phyloP scores from a whole-genome alignment of 768 basidiomycete species.

The Mycena chlorophos region DNA sequence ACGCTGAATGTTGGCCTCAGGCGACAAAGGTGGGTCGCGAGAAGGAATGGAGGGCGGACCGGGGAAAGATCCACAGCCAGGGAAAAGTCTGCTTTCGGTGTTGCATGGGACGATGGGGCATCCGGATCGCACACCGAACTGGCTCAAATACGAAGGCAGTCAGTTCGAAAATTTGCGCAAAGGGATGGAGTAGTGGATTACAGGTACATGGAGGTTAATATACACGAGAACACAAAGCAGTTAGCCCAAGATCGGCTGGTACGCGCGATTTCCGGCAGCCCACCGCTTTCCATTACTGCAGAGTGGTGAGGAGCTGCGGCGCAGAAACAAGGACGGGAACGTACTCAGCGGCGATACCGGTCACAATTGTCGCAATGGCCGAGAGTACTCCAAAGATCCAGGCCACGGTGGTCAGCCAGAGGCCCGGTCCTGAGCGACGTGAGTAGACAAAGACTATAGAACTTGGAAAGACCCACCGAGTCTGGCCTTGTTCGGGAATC shows the following conservation, averaged over 20 bases:
- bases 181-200: slow-evolving; percentile 52
- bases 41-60: slow-evolving; percentile 73
- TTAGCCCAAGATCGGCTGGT: slow-evolving; percentile 41
- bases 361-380: slow-evolving; percentile 54
- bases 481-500: slow-evolving; percentile 51
- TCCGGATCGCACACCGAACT: slow-evolving; percentile 71
- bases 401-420: slow-evolving; percentile 56
- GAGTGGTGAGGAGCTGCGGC: background rate
- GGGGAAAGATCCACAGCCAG: slow-evolving; percentile 73
- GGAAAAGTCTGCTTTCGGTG: slow-evolving; percentile 67
- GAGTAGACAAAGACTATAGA: background rate
- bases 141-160: slow-evolving; percentile 75
- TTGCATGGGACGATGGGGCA: slow-evolving; percentile 80
- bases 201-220: slow-evolving; percentile 1
- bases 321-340: background rate
- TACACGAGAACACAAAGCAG: background rate
- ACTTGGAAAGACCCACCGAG: slow-evolving; percentile 46
- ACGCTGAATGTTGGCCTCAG: background rate
- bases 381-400: slow-evolving; percentile 62
- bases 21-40: slow-evolving; percentile 67
- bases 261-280: slow-evolving; percentile 77
- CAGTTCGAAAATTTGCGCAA: slow-evolving; percentile 78
- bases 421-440: slow-evolving; percentile 52
- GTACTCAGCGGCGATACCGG: slow-evolving; percentile 58
- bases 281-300: slow-evolving; percentile 53